phyloP scores from a whole-genome alignment of 2,329 filamentous ascomycete genomes.

The Colletotrichum musae region DNA sequence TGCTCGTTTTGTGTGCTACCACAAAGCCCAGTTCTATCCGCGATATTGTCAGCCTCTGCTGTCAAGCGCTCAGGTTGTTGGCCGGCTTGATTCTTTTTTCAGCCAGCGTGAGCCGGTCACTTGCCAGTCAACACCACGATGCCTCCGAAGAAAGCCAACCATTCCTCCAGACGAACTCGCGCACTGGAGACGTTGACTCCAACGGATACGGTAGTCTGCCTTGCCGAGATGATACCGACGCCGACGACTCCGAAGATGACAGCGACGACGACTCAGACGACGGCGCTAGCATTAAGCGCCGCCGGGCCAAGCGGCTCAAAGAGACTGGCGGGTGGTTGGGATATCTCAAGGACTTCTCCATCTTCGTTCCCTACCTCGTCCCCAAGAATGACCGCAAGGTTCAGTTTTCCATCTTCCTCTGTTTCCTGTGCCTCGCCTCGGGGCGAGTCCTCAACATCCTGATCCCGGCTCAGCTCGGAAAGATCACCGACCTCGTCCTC shows the following conservation, averaged over 20 bases:
- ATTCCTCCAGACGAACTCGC: background rate
- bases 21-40: background rate
- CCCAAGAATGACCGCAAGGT: constrained; percentile 50
- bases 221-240: background rate
- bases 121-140: background rate
- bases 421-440: constrained; percentile 44
- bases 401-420: constrained; percentile 47
- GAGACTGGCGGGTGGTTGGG: constrained; percentile 50
- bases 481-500: constrained; percentile 49
- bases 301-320: constrained; percentile 46
- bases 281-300: constrained; percentile 46
- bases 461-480: constrained; percentile 50
- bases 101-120: background rate
- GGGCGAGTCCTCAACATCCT: constrained; percentile 49
- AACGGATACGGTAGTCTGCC: constrained; percentile 12
- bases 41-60: background rate
- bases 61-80: background rate
- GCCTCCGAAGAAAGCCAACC: constrained; percentile 18
- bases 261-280: constrained; percentile 43
- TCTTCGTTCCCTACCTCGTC: constrained; percentile 50
- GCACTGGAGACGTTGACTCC: background rate
- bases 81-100: background rate
- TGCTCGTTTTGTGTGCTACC: background rate
- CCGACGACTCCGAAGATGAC: constrained; percentile 29
- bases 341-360: constrained; percentile 49